These are phyloP conservation scores for Spathaspora jeffriesii DNA, from an alignment of 1,139 yeast genomes.

Conservation along the genomic window DNA sequence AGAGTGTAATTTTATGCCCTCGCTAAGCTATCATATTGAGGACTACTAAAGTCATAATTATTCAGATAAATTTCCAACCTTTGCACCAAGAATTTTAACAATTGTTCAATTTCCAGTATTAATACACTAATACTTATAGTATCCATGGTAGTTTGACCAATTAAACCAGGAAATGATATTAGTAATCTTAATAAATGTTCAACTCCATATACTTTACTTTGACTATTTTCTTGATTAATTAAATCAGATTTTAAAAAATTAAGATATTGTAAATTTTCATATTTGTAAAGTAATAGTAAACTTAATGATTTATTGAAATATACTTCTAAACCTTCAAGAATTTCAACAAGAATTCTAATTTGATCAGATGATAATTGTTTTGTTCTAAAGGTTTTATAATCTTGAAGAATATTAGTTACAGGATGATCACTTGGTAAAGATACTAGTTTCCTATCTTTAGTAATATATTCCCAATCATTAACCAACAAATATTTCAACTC, in stretches of 20 bases:
- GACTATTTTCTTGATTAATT: conserved; percentile 29
- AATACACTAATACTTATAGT: conserved; percentile 61
- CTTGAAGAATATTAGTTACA: conserved; percentile 52
- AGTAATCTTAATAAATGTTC: conserved; percentile 77
- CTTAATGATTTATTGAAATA: conserved; percentile 82
- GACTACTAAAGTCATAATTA: conserved; percentile 57
- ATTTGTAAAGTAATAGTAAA: conserved; percentile 72
- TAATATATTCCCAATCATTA: conserved; percentile 91
- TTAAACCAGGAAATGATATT: conserved; percentile 77
- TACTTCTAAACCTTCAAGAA: conserved; percentile 64
- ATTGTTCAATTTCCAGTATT: conserved; percentile 42
- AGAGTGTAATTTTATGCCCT: conserved; percentile 17
- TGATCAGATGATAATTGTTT: conserved; percentile 22
- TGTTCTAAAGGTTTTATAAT: conserved; percentile 27
- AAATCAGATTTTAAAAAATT: conserved; percentile 39
- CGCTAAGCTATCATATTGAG: conserved; percentile 57
- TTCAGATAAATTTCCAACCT: conserved; percentile 49
- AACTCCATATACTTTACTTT: conserved; percentile 61
- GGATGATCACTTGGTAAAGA: conserved; percentile 57
- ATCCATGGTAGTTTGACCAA: conserved; percentile 83
- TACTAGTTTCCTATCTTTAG: conserved; percentile 74
- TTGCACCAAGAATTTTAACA: conserved; percentile 53
- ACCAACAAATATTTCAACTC: conserved; percentile 70
- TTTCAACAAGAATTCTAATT: conserved; percentile 63
- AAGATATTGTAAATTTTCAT: conserved; percentile 81